Base-by-base conservation (phyloP, 371 early-diverging fungal genomes). In the Haplosporangium sp. region DNA sequence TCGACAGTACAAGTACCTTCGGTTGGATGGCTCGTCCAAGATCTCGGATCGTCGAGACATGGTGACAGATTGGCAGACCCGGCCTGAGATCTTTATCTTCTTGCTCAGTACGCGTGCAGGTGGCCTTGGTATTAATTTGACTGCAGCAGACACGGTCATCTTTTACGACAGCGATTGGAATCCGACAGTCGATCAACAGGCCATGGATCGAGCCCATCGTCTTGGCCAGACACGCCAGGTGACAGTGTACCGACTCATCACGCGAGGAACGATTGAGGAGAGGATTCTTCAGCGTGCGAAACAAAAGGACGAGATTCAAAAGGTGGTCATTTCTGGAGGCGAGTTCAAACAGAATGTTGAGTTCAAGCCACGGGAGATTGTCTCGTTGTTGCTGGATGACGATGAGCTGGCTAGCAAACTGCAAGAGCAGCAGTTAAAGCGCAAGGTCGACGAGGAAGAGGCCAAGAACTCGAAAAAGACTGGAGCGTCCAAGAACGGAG, bases 81-180 rank as follows among this genome's bases (percentile, higher is more conserved):
- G 93, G 52, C 91, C 94, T 51, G 95, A 96, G 70, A 91, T 93
- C 47, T 99, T 99, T 79, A 95, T 99, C 40, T 99, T 99, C 80
- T 81, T 99, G 81, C 90, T 99, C 48, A 94, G 94, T 81, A 99
- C 99, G 6, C 91, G 99, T 62, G 99, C 99, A 21, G 99, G 99
- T 74, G 99, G 99, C 13, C 87, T 99, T 43, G 99, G 99, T 69
- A 95, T 99, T 80, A 99, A 99, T 80, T 87, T 99, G 75, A 99
- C 99, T 0, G 99, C 99, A 3, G 99, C 99, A 0, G 99, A 99
- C 82, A 99, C 99, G 0, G 99, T 99, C 36, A 98, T 99, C 75
- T 96, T 99, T 83, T 99, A 97, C 80, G 99, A 99, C 83, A 92
- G 92, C 56, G 99, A 99, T 84, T 99, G 98, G 97, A 99, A 99